phyloP scores from a whole-genome alignment of 176 grass and related monocot species.

The sorghum (Sorghum bicolor) region DNA sequence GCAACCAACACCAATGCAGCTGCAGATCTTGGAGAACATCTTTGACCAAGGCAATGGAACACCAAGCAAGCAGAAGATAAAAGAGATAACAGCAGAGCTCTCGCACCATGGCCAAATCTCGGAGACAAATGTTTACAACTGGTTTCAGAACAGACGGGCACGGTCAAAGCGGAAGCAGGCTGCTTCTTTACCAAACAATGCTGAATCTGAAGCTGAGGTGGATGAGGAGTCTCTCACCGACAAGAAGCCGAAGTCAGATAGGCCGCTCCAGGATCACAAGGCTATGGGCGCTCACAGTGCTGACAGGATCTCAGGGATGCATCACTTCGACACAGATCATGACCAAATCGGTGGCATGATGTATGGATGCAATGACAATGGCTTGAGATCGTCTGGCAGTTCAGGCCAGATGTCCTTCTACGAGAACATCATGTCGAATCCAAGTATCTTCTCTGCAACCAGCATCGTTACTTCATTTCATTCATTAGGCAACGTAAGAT shows the following conservation, averaged over 20 bases:
- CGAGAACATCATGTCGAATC: constrained; percentile 63
- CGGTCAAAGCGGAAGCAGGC: constrained; percentile 93
- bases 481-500: background rate
- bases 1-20: constrained; percentile 90
- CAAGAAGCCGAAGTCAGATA: constrained; percentile 73
- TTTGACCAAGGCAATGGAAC: constrained; percentile 97
- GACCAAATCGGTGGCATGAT: constrained; percentile 39
- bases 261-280: constrained; percentile 33
- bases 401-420: constrained; percentile 71
- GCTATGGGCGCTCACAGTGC: constrained; percentile 1
- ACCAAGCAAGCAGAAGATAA: constrained; percentile 95
- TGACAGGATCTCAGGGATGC: constrained; percentile 43
- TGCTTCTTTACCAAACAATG: constrained; percentile 55
- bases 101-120: constrained; percentile 96
- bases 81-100: constrained; percentile 78
- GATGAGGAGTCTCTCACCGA: constrained; percentile 78
- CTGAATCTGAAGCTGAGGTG: constrained; percentile 71
- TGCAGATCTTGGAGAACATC: constrained; percentile 91
- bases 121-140: constrained; percentile 97
- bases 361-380: constrained; percentile 54
- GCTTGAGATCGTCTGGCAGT: constrained; percentile 50
- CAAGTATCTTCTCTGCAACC: constrained; percentile 39
- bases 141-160: constrained; percentile 96
- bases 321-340: constrained; percentile 30
- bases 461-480: background rate